Conservation (phyloP, 805 yeast species). For the Yarrowia osloensis region DNA sequence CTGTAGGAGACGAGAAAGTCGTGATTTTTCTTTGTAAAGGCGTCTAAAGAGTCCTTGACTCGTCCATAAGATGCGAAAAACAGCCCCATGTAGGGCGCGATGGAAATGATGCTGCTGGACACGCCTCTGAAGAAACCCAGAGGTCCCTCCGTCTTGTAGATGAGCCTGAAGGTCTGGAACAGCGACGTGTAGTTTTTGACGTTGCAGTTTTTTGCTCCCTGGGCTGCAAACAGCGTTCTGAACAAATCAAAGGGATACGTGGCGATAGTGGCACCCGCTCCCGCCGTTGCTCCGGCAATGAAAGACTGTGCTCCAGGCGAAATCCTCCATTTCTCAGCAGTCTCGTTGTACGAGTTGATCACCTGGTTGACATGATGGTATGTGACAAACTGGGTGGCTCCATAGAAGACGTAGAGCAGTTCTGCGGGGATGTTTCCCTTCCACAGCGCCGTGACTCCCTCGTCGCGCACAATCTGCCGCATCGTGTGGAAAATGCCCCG, state of each 20-base stretch:
- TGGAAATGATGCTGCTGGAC: constrained; percentile 55
- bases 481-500: constrained; percentile 46
- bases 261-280: constrained; percentile 64
- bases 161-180: constrained; percentile 41
- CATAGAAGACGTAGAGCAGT: constrained; percentile 78
- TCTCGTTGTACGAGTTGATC: constrained; percentile 40
- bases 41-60: constrained; percentile 44
- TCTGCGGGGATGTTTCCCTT: constrained; percentile 95
- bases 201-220: constrained; percentile 40
- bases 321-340: constrained; percentile 36
- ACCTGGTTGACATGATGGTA: constrained; percentile 57
- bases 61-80: constrained; percentile 70
- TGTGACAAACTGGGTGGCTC: constrained; percentile 79
- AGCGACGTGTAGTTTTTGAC: constrained; percentile 38
- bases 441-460: constrained; percentile 83
- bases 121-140: constrained; percentile 55
- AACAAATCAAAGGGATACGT: constrained; percentile 93
- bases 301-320: constrained; percentile 50
- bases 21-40: constrained; percentile 30
- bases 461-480: constrained; percentile 52
- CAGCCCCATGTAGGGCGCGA: constrained; percentile 70
- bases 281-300: constrained; percentile 75
- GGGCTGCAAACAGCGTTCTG: constrained; percentile 82
- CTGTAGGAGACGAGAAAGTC: constrained; percentile 2
- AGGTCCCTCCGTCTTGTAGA: constrained; percentile 48